These are phyloP conservation scores for Solanum ossicruentum DNA, from an alignment of 257 asterid species.

Conservation along the genomic window DNA sequence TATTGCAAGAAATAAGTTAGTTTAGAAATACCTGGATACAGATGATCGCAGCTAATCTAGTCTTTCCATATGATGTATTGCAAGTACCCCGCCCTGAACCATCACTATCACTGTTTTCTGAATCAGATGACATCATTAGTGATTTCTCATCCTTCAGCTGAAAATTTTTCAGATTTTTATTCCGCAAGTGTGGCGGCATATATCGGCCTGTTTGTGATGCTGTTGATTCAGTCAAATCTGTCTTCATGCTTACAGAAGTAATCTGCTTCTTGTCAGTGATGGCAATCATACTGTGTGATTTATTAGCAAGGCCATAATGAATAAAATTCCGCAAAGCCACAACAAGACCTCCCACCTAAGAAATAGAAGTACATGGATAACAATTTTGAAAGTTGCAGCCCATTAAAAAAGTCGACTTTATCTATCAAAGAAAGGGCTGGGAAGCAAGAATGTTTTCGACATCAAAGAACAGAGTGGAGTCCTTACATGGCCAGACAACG, in stretches of 20 bases:
- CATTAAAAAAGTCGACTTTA: background rate
- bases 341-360: conserved; percentile 71
- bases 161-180: conserved; percentile 22
- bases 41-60: conserved; percentile 72
- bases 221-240: conserved; percentile 19
- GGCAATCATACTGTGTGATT: conserved; percentile 24
- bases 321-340: conserved; percentile 71
- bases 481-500: conserved; percentile 72
- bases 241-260: conserved; percentile 22
- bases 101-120: conserved; percentile 88
- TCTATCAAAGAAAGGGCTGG: background rate
- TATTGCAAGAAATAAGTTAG: conserved; percentile 7
- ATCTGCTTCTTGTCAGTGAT: conserved; percentile 21
- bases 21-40: conserved; percentile 69
- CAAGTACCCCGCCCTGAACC: conserved; percentile 37
- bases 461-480: background rate
- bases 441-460: background rate
- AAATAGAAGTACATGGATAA: background rate
- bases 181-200: conserved; percentile 90
- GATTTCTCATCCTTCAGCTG: conserved; percentile 25
- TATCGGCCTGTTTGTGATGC: conserved; percentile 41
- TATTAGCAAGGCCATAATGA: conserved; percentile 57
- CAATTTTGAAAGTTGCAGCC: background rate
- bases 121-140: conserved; percentile 54
- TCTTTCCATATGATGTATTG: conserved; percentile 33